These are phyloP conservation scores for Psilocybe subaeruginosa DNA, from an alignment of 768 basidiomycete species.

Conservation along the genomic window DNA sequence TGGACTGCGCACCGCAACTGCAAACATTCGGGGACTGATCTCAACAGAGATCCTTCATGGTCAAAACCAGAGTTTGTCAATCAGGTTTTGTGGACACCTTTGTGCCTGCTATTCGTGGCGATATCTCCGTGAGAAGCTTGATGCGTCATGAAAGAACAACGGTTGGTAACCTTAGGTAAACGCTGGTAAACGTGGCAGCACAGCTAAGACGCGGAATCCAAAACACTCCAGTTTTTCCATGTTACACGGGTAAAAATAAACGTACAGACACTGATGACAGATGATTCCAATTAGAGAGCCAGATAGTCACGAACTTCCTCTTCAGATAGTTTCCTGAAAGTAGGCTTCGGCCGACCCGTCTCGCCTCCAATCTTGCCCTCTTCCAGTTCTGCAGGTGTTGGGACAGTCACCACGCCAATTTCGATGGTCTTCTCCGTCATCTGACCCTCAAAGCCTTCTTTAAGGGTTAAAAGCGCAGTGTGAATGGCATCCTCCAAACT, in stretches of 20 bases:
- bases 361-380: slow-evolving; percentile 70
- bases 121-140: slow-evolving; percentile 4
- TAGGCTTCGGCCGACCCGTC: slow-evolving; percentile 76
- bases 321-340: slow-evolving; percentile 94
- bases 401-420: slow-evolving; percentile 94
- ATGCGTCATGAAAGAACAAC: slow-evolving; percentile 8
- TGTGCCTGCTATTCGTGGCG: not conserved
- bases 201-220: slow-evolving; percentile 15
- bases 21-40: slow-evolving; percentile 9
- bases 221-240: slow-evolving; percentile 17
- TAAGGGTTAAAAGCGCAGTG: slow-evolving; percentile 94
- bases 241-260: slow-evolving; percentile 20
- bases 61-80: slow-evolving; percentile 9
- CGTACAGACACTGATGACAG: slow-evolving; percentile 21
- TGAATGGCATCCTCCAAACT: slow-evolving; percentile 99
- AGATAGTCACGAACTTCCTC: slow-evolving; percentile 98
- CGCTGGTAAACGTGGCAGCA: slow-evolving; percentile 8
- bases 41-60: slow-evolving; percentile 4
- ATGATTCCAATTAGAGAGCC: slow-evolving; percentile 58
- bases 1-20: not conserved
- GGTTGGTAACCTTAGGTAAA: slow-evolving; percentile 4
- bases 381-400: slow-evolving; percentile 69
- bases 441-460: slow-evolving; percentile 99
- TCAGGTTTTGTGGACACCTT: not conserved
- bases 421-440: slow-evolving; percentile 99